A percentile compares a stretch with the other conserved stretches of the same genome.
Evolutionary conservation across 2,329 filamentous ascomycete species (phyloP).

Genomic region (Alternaria panax): DNA sequence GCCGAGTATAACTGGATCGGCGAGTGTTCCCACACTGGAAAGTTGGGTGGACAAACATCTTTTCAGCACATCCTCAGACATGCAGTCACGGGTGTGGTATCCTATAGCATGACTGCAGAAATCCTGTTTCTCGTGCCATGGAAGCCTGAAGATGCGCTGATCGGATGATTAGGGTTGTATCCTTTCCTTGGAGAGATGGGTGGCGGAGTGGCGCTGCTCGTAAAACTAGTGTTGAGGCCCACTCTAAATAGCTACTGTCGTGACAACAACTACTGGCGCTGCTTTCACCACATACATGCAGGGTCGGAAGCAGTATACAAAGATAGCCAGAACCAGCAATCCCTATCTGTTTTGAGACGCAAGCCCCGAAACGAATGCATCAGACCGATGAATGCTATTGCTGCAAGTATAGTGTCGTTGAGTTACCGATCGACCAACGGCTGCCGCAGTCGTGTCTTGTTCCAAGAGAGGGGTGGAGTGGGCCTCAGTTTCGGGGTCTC

Average conservation of each 20-base stretch:
- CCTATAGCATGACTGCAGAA: not conserved
- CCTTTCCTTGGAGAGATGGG: not conserved
- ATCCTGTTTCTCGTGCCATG: conserved; percentile 5
- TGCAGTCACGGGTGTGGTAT: conserved; percentile 5
- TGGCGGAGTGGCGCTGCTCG: not conserved
- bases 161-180: conserved; percentile 7
- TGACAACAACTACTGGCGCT: conserved; percentile 4
- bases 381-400: conserved; percentile 4
- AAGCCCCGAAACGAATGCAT: conserved; percentile 7
- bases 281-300: conserved; percentile 4
- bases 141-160: conserved; percentile 3
- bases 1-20: not conserved
- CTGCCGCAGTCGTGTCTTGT: conserved; percentile 16
- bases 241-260: conserved; percentile 1
- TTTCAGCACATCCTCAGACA: not conserved
- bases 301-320: conserved; percentile 7
- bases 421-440: conserved; percentile 20
- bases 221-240: conserved; percentile 2
- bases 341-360: not conserved
- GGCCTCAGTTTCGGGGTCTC: conserved; percentile 21
- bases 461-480: conserved; percentile 10
- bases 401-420: conserved; percentile 9
- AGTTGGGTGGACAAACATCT: not conserved
- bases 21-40: not conserved
- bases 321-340: not conserved